These are phyloP conservation scores for Pontederia crassipes DNA, from an alignment of 176 grass and related monocot species.

Conservation along the genomic window DNA sequence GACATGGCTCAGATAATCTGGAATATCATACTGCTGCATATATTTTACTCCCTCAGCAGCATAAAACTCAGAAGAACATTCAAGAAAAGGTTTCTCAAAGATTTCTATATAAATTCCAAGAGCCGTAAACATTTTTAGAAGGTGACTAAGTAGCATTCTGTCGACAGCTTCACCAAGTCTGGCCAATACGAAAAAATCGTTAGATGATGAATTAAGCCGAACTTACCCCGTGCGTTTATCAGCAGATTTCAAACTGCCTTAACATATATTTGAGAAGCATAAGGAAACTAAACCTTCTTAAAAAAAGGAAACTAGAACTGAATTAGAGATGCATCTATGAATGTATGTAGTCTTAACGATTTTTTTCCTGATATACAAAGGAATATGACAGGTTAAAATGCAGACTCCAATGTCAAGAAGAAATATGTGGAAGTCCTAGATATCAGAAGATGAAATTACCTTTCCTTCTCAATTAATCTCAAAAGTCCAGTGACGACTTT, in stretches of 20 bases:
- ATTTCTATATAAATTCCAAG: slow-evolving; percentile 88
- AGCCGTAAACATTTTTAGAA: slow-evolving; percentile 95
- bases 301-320: no score
- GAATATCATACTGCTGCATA: slow-evolving; percentile 93
- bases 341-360: no score
- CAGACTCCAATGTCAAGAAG: not conserved
- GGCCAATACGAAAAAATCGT: slow-evolving; percentile 22
- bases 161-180: slow-evolving; percentile 95
- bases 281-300: no score
- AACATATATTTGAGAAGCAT: no score
- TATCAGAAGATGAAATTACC: slow-evolving; percentile 34
- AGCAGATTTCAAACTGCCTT: no score
- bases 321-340: no score
- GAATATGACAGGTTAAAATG: not conserved
- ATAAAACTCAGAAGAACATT: slow-evolving; percentile 93
- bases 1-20: slow-evolving; percentile 91
- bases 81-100: slow-evolving; percentile 86
- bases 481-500: slow-evolving; percentile 88
- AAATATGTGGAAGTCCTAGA: slow-evolving; percentile 11
- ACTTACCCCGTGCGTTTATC: no score
- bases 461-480: slow-evolving; percentile 95
- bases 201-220: not conserved
- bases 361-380: no score
- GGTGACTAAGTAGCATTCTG: slow-evolving; percentile 86
- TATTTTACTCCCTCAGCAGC: slow-evolving; percentile 91